A percentile compares a stretch with the other conserved stretches of the same genome.
phyloP scores from a whole-genome alignment of 768 basidiomycete genomes.

The Leccinum subgranulosum region DNA sequence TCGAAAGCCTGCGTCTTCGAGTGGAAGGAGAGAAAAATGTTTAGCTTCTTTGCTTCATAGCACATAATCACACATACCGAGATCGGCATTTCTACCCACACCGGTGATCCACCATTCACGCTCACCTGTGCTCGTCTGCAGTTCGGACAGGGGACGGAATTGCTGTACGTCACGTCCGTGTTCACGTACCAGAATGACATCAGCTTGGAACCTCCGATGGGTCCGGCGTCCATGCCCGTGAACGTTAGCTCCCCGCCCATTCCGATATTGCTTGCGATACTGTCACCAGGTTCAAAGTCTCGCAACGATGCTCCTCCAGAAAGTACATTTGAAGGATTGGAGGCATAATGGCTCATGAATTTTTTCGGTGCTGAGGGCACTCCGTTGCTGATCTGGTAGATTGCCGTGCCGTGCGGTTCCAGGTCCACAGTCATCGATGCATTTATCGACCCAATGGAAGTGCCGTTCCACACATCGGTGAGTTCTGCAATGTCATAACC shows the following conservation, averaged over 20 bases:
- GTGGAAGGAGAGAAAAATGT: not conserved
- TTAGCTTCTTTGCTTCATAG: too few relatives aligned
- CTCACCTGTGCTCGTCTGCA: constrained; percentile 8
- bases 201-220: not conserved
- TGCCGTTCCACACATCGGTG: constrained; percentile 5
- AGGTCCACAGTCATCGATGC: not conserved
- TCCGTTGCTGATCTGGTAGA: constrained; percentile 3
- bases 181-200: constrained; percentile 5
- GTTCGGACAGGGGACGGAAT: constrained; percentile 3
- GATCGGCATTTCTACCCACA: constrained; percentile 8
- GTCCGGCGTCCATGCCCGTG: constrained; percentile 5
- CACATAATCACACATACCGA: not conserved
- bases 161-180: constrained; percentile 6
- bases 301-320: not conserved
- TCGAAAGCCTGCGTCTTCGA: constrained; percentile 1
- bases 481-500: constrained; percentile 1
- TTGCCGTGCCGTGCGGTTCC: constrained; percentile 2
- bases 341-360: not conserved
- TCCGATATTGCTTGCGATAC: not conserved
- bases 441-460: not conserved
- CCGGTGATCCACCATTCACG: not conserved
- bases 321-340: not conserved
- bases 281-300: not conserved
- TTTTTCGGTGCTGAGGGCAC: not conserved
- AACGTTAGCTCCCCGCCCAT: constrained; percentile 5